These are phyloP conservation scores for Corymbia citriodora DNA, from an alignment of 441 rosid species.

Conservation along the genomic window DNA sequence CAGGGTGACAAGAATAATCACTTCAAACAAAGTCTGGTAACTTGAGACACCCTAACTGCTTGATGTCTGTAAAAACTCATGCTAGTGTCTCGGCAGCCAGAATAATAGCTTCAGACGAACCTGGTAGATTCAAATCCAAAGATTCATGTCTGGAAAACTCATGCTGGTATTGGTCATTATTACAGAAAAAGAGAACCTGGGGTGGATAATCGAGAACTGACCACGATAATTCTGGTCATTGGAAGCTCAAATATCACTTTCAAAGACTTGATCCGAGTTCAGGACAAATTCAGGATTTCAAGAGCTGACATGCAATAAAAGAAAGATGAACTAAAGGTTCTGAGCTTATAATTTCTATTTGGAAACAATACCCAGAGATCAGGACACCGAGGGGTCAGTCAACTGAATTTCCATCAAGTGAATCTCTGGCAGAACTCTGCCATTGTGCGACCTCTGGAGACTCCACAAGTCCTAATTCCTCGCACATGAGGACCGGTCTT, in stretches of 20 bases:
- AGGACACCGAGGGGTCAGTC: too few relatives aligned
- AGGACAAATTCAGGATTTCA: too few relatives aligned
- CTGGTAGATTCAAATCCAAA: background rate
- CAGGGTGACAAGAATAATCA: background rate
- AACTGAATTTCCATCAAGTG: too few relatives aligned
- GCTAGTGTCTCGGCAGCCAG: background rate
- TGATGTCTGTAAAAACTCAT: background rate
- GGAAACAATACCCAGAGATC: too few relatives aligned
- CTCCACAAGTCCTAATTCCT: too few relatives aligned
- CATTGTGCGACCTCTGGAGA: too few relatives aligned
- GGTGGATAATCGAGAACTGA: background rate
- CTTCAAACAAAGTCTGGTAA: background rate
- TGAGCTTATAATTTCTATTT: too few relatives aligned
- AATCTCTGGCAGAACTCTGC: too few relatives aligned
- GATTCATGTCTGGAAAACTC: background rate
- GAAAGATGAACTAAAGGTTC: too few relatives aligned
- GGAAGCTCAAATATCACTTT: background rate
- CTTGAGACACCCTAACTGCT: background rate
- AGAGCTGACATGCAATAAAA: too few relatives aligned
- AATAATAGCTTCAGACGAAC: background rate
- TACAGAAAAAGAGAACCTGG: background rate
- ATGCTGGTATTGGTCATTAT: background rate
- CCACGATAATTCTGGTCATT: background rate
- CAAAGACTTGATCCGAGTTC: background rate
- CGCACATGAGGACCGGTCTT: too few relatives aligned